Evolutionary conservation across 2,329 filamentous ascomycete species (phyloP).

Genomic region (Penicillium sp.): DNA sequence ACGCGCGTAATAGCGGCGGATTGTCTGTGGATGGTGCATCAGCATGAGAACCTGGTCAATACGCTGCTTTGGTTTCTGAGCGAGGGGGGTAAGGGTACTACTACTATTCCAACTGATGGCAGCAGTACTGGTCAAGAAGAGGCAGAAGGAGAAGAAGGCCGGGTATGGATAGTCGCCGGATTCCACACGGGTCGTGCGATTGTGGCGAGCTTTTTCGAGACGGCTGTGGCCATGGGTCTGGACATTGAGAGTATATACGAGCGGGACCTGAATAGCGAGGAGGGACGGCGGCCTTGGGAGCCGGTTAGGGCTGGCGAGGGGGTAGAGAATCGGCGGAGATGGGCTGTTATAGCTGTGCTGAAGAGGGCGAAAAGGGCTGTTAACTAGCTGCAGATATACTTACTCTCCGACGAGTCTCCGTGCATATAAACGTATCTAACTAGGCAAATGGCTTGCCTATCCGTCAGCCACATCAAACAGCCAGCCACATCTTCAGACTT

Average conservation of each 20-base stretch:
- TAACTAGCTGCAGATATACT: too few relatives aligned
- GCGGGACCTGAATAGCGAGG: slow-evolving; percentile 45
- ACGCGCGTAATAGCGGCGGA: slow-evolving; percentile 57
- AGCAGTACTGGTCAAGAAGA: slow-evolving; percentile 45
- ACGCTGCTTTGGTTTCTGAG: slow-evolving; percentile 55
- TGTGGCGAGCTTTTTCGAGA: slow-evolving; percentile 55
- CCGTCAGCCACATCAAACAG: too few relatives aligned
- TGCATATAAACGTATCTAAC: too few relatives aligned
- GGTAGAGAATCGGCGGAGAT: slow-evolving; percentile 51
- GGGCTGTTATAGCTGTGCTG: slow-evolving; percentile 53
- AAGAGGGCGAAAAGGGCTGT: too few relatives aligned
- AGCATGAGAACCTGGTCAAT: slow-evolving; percentile 53
- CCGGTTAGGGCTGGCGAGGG: slow-evolving; percentile 46
- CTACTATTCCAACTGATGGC: background rate
- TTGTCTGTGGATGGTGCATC: slow-evolving; percentile 57
- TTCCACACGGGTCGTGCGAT: slow-evolving; percentile 58
- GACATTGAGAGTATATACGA: slow-evolving; percentile 53
- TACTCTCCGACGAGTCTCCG: too few relatives aligned
- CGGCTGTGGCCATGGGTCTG: slow-evolving; percentile 40
- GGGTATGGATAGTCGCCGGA: slow-evolving; percentile 52
- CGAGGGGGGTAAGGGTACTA: slow-evolving; percentile 22
- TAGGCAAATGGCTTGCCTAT: too few relatives aligned
- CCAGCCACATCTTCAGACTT: too few relatives aligned
- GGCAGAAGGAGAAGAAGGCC: slow-evolving; percentile 22
- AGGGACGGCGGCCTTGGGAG: slow-evolving; percentile 36